Percentiles rank a stretch among this genome's conserved stretches.
These are phyloP conservation scores for Ilex aquifolium DNA, from an alignment of 257 asterid genomes.

Conservation along the genomic window DNA sequence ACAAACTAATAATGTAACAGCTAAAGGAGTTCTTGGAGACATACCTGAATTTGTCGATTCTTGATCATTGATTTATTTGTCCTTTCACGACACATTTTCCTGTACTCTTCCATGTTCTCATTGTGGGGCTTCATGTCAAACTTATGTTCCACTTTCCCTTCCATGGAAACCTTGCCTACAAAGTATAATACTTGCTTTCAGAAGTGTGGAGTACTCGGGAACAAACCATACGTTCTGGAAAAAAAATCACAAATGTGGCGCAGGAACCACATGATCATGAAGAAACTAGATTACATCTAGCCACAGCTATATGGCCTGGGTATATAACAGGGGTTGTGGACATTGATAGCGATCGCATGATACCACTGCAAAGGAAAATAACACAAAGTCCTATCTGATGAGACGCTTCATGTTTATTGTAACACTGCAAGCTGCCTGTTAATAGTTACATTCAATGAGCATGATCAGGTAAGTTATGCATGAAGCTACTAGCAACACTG, in stretches of 20 bases:
- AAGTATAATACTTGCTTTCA: background rate
- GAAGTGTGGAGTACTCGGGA: no score
- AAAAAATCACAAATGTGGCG: background rate
- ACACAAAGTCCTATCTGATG: no score
- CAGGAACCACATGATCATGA: background rate
- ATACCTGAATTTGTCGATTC: conserved; percentile 84
- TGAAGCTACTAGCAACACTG: no score
- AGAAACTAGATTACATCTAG: background rate
- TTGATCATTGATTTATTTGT: conserved; percentile 85
- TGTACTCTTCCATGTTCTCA: conserved; percentile 50
- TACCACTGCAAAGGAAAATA: no score
- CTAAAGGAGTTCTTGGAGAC: background rate
- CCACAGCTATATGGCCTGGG: background rate
- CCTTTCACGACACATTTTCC: conserved; percentile 90
- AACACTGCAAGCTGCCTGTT: no score
- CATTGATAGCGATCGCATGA: no score
- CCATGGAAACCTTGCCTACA: conserved; percentile 17
- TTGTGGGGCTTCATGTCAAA: conserved; percentile 93
- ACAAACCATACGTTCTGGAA: background rate
- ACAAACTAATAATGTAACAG: conserved; percentile 2
- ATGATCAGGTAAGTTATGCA: no score
- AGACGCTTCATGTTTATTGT: no score
- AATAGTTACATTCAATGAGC: no score
- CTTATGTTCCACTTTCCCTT: conserved; percentile 92
- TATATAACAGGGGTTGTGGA: no score